Conservation (phyloP, 331 rosid species). For the Rhamnella rubrinervis region DNA sequence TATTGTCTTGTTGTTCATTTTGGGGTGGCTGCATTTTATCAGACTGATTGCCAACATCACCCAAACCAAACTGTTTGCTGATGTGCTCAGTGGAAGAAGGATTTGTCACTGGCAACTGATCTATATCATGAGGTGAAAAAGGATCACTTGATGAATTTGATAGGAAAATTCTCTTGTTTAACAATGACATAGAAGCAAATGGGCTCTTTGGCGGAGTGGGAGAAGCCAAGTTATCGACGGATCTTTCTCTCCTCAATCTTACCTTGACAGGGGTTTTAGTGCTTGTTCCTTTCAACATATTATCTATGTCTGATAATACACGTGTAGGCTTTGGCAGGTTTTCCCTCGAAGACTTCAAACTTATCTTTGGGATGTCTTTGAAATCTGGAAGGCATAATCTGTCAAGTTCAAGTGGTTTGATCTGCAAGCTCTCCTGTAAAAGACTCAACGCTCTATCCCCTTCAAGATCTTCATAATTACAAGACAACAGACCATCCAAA, state of each 20-base stretch:
- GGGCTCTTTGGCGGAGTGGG: conserved; percentile 80
- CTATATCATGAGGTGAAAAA: conserved; percentile 56
- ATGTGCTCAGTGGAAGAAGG: conserved; percentile 13
- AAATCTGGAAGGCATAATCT: conserved; percentile 58
- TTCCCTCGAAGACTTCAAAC: conserved; percentile 40
- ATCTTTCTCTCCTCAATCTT: conserved; percentile 29
- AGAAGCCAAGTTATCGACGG: conserved; percentile 27
- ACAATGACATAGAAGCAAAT: conserved; percentile 41
- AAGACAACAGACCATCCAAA: conserved; percentile 53
- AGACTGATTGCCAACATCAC: conserved; percentile 36
- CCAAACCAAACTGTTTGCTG: conserved; percentile 14
- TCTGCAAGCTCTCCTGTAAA: conserved; percentile 66
- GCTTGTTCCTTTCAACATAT: conserved; percentile 37
- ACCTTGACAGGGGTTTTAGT: conserved; percentile 37
- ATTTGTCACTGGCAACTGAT: conserved; percentile 19
- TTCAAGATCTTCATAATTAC: conserved; percentile 56
- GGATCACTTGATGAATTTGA: conserved; percentile 49
- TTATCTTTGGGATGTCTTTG: conserved; percentile 39
- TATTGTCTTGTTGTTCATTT: conserved; percentile 23
- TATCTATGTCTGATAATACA: conserved; percentile 41
- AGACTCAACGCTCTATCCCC: conserved; percentile 47
- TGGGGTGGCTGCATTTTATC: conserved; percentile 24
- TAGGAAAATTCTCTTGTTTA: conserved; percentile 49
- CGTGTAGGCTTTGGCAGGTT: conserved; percentile 46
- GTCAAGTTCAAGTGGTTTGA: conserved; percentile 55